Evolutionary conservation across 2,329 filamentous ascomycete species (phyloP).

Genomic region (Magnaporthiopsis rhizophila): DNA sequence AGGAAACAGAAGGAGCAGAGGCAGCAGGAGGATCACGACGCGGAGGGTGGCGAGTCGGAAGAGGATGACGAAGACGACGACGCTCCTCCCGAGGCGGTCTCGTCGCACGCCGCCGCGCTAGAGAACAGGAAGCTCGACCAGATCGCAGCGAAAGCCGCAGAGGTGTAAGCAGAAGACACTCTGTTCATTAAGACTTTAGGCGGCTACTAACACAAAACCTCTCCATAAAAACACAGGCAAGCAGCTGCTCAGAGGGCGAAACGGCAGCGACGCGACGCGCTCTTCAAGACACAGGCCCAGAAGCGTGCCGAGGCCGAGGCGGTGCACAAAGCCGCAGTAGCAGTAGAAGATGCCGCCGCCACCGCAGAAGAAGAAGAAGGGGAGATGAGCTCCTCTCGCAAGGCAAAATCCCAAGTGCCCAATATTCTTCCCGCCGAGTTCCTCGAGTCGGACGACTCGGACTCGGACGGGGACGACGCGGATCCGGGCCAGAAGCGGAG

Average conservation of each 20-base stretch:
- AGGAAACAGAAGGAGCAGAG: slow-evolving; percentile 10
- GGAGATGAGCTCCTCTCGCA: slow-evolving; percentile 18
- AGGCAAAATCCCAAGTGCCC: slow-evolving; percentile 22
- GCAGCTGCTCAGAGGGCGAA: slow-evolving; percentile 44
- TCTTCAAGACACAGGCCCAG: slow-evolving; percentile 48
- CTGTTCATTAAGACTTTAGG: neutral
- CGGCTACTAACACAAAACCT: too few species aligned
- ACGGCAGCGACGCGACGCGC: slow-evolving; percentile 44
- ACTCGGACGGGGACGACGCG: slow-evolving; percentile 26
- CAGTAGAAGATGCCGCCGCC: too few species aligned
- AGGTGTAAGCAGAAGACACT: slow-evolving; percentile 33
- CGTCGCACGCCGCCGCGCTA: slow-evolving; percentile 39
- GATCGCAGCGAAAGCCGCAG: slow-evolving; percentile 39
- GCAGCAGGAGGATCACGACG: slow-evolving; percentile 5
- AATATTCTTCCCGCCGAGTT: slow-evolving; percentile 44
- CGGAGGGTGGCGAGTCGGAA: slow-evolving; percentile 19
- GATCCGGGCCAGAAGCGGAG: slow-evolving; percentile 4
- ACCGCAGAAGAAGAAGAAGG: slow-evolving; percentile 19
- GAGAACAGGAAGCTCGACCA: slow-evolving; percentile 37
- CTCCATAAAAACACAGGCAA: slow-evolving; percentile 28
- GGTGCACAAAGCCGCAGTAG: slow-evolving; percentile 15
- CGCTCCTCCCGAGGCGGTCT: slow-evolving; percentile 52
- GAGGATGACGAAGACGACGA: slow-evolving; percentile 34
- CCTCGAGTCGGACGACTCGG: slow-evolving; percentile 41
- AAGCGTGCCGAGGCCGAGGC: slow-evolving; percentile 24